These are phyloP conservation scores for Oryza punctata DNA, from an alignment of 176 grass and related monocot genomes.

Conservation along the genomic window DNA sequence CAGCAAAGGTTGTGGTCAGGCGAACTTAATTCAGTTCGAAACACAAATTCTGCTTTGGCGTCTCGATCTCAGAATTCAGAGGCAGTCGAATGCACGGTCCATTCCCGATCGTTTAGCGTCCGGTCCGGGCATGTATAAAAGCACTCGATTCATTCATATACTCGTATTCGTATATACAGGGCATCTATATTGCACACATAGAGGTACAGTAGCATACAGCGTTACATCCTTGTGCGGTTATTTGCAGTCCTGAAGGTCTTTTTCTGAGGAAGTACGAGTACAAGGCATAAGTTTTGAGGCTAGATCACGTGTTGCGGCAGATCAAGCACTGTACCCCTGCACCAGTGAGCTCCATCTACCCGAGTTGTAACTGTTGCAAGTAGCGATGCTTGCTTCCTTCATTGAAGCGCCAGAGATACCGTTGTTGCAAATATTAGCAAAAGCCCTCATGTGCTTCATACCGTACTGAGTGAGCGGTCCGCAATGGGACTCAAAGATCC, in stretches of 20 bases:
- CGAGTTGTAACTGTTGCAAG: conserved; percentile 51
- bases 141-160: neutral
- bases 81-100: neutral
- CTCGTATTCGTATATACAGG: neutral
- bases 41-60: no score
- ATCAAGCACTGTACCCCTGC: conserved; percentile 73
- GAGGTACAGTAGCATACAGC: neutral
- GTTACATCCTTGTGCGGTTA: neutral
- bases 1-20: no score
- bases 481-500: conserved; percentile 72
- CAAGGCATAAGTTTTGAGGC: neutral
- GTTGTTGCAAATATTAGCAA: conserved; percentile 82
- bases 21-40: no score
- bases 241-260: neutral
- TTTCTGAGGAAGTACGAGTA: neutral
- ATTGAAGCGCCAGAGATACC: conserved; percentile 44
- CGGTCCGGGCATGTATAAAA: neutral
- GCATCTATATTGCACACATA: neutral
- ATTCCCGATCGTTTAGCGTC: no score
- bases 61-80: no score
- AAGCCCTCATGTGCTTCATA: conserved; percentile 79
- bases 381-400: conserved; percentile 46
- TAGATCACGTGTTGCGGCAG: neutral
- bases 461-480: conserved; percentile 80
- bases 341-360: conserved; percentile 55